Evolutionary conservation across 2,329 filamentous ascomycete genomes (phyloP).

Genomic region (Colletotrichum nymphaeae): DNA sequence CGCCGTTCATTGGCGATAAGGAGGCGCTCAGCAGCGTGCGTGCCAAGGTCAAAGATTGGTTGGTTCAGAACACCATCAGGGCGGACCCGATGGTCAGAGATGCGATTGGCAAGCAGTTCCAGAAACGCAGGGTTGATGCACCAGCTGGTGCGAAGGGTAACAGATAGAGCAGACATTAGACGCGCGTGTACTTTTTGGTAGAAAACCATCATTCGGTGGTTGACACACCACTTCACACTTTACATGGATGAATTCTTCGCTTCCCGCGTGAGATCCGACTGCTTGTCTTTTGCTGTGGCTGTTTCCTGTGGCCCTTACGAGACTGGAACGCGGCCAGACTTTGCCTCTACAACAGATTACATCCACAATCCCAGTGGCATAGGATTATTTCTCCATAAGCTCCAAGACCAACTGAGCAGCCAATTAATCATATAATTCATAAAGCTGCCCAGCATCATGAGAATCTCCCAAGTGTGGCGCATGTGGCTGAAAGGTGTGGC

Average conservation of each 20-base stretch:
- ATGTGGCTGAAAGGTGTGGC: slow-evolving; percentile 5
- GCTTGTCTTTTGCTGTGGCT: background rate
- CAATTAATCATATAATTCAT: background rate
- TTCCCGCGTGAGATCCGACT: background rate
- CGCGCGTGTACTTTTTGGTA: background rate
- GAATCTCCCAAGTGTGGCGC: background rate
- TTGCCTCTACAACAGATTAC: background rate
- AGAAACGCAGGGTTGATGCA: slow-evolving; percentile 70
- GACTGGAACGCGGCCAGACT: too few species aligned
- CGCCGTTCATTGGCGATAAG: slow-evolving; percentile 82
- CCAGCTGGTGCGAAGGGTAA: slow-evolving; percentile 70
- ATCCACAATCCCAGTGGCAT: background rate
- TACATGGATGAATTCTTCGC: background rate
- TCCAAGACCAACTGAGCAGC: too few species aligned
- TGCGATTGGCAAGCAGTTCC: slow-evolving; percentile 77
- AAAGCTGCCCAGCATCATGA: background rate
- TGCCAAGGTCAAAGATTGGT: slow-evolving; percentile 83
- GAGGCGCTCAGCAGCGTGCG: slow-evolving; percentile 72
- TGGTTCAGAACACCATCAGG: slow-evolving; percentile 87
- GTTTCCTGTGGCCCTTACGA: background rate
- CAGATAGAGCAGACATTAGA: slow-evolving; percentile 43
- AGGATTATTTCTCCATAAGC: fast-evolving
- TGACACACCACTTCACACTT: background rate
- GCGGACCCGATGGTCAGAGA: slow-evolving; percentile 85
- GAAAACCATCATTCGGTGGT: background rate